Conservation (phyloP, 805 yeast genomes). For the Saturnispora mendoncae region DNA sequence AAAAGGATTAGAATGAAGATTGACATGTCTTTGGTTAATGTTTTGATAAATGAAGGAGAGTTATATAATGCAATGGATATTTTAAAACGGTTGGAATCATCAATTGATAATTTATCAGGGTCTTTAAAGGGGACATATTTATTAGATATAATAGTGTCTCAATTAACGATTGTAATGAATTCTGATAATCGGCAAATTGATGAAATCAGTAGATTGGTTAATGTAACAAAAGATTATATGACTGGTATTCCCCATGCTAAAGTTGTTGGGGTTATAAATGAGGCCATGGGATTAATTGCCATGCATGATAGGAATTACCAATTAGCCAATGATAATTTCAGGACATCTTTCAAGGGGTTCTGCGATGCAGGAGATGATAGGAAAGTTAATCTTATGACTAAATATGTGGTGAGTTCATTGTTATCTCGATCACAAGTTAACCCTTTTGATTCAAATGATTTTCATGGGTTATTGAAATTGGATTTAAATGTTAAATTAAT, state of each 20-base stretch:
- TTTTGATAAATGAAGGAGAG: conserved; percentile 25
- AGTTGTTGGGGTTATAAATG: conserved; percentile 64
- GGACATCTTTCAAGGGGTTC: conserved; percentile 39
- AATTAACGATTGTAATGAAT: conserved; percentile 45
- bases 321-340: conserved; percentile 40
- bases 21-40: conserved; percentile 36
- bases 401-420: conserved; percentile 52
- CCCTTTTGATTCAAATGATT: conserved; percentile 68
- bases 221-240: conserved; percentile 38
- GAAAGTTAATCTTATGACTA: conserved; percentile 49
- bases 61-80: conserved; percentile 29
- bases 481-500: conserved; percentile 18
- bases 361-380: conserved; percentile 53
- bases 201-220: conserved; percentile 39
- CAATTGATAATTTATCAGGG: conserved; percentile 34
- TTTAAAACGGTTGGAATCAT: conserved; percentile 31
- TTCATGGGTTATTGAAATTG: conserved; percentile 29
- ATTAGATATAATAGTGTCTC: conserved; percentile 59
- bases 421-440: conserved; percentile 58
- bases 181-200: conserved; percentile 25
- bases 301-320: conserved; percentile 54
- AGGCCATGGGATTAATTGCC: conserved; percentile 64
- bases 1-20: conserved; percentile 42
- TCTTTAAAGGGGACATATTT: conserved; percentile 38
- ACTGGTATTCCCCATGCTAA: conserved; percentile 70